These are phyloP conservation scores for Trichosporon asahii DNA, from an alignment of 1,284 basidiomycete species.

Conservation along the genomic window DNA sequence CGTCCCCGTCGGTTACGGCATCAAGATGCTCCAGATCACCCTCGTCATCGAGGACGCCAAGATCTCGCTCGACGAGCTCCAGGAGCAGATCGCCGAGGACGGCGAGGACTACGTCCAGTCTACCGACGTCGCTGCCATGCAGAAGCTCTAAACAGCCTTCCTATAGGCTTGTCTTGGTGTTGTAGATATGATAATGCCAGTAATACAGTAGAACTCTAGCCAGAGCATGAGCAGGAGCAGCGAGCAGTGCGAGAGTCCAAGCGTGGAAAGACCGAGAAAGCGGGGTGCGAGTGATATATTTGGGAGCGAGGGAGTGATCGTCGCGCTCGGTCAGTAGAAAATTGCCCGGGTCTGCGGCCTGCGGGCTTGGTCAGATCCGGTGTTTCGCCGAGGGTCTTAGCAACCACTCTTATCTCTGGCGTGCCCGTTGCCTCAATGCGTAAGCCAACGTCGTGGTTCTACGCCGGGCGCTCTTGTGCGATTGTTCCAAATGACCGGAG, in stretches of 20 bases:
- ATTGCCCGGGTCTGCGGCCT: neutral
- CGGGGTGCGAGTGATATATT: neutral
- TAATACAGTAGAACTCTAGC: slow-evolving; percentile 1
- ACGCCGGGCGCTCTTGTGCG: no score
- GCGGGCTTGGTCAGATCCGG: neutral
- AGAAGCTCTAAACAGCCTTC: slow-evolving; percentile 31
- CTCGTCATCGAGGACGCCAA: slow-evolving; percentile 88
- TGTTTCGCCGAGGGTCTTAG: neutral
- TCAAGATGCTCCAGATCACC: slow-evolving; percentile 88
- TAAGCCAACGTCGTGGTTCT: neutral
- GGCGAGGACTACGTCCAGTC: slow-evolving; percentile 83
- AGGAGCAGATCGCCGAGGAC: slow-evolving; percentile 73
- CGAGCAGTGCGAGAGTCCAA: neutral
- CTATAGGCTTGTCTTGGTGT: slow-evolving; percentile 5
- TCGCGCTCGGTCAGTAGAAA: neutral
- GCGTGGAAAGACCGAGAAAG: neutral
- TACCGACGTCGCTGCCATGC: slow-evolving; percentile 66
- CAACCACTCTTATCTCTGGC: neutral
- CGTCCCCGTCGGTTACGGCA: slow-evolving; percentile 80
- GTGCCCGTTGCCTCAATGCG: neutral
- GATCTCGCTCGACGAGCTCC: slow-evolving; percentile 89
- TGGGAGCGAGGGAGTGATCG: neutral
- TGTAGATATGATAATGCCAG: slow-evolving; percentile 12
- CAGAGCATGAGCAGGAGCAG: neutral
- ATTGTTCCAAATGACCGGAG: no score